These are phyloP conservation scores for Monocercomonoides exilis DNA, from an alignment of 78 protist genomes.

Conservation along the genomic window DNA sequence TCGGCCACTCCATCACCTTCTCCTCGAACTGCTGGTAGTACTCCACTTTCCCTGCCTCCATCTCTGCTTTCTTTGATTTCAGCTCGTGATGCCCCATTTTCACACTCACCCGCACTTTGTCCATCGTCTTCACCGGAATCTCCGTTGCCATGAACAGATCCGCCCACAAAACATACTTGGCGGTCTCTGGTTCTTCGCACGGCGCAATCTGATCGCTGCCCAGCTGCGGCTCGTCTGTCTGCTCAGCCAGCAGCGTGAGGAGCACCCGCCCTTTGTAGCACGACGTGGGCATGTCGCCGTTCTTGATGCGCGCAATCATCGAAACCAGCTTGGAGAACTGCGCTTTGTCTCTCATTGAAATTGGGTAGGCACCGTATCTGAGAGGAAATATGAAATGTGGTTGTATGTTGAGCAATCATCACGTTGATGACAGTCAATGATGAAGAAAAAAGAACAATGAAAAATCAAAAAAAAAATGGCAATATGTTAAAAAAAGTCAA, in stretches of 20 bases:
- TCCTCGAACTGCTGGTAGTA: not conserved
- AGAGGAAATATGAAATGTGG: no score
- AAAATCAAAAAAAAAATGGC: not conserved
- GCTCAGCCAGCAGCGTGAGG: not conserved
- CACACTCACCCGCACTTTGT: not conserved
- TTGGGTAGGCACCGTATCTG: not conserved
- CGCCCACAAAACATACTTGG: not conserved
- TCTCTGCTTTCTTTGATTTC: not conserved
- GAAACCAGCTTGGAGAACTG: no score
- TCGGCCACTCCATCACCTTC: not conserved
- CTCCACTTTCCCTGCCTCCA: not conserved
- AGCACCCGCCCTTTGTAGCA: not conserved
- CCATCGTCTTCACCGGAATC: not conserved
- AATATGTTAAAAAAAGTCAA: not conserved
- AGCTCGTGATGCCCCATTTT: not conserved
- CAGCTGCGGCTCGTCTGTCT: not conserved
- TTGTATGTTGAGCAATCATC: no score
- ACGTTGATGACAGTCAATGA: no score
- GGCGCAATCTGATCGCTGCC: not conserved
- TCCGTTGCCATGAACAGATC: slow-evolving; percentile 4
- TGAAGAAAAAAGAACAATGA: not conserved
- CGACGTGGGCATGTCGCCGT: not conserved
- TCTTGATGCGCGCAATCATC: no score
- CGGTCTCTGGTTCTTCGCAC: not conserved
- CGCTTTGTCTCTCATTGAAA: no score